phyloP scores from a whole-genome alignment of 1,284 basidiomycete species.

The Xanthoconium separans region DNA sequence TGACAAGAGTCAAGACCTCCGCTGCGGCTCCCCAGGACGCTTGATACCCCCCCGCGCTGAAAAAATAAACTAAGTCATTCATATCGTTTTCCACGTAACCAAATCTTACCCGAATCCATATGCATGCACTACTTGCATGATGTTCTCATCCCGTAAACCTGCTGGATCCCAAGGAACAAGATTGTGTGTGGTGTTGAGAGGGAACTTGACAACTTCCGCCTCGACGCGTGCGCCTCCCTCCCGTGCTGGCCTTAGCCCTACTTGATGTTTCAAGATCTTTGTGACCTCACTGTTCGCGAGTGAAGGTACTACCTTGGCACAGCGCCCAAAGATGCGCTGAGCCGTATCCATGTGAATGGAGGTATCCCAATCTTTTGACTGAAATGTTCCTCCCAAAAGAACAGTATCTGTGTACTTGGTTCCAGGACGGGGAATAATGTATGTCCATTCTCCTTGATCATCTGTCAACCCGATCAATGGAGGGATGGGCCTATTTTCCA shows the following conservation, averaged over 20 bases:
- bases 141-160: conserved; percentile 24
- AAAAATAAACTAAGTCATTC: conserved; percentile 15
- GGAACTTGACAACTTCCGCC: conserved; percentile 43
- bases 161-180: conserved; percentile 31
- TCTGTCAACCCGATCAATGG: conserved; percentile 12
- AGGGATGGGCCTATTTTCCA: not conserved
- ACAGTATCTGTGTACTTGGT: conserved; percentile 35
- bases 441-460: conserved; percentile 34
- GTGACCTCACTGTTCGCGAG: conserved; percentile 35
- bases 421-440: conserved; percentile 56
- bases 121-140: conserved; percentile 54
- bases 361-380: conserved; percentile 47
- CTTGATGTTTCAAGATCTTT: conserved; percentile 57
- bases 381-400: conserved; percentile 57
- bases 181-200: conserved; percentile 30
- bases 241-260: conserved; percentile 60
- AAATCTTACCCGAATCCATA: conserved; percentile 59
- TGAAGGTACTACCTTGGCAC: conserved; percentile 38
- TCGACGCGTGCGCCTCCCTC: conserved; percentile 60
- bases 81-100: not conserved
- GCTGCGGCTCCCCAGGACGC: conserved; percentile 53
- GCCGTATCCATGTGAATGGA: conserved; percentile 45
- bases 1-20: conserved; percentile 38
- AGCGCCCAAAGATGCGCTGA: conserved; percentile 45
- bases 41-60: conserved; percentile 52